Conservation (phyloP, 2,329 filamentous ascomycete species). For the Paraphoma sp. region DNA sequence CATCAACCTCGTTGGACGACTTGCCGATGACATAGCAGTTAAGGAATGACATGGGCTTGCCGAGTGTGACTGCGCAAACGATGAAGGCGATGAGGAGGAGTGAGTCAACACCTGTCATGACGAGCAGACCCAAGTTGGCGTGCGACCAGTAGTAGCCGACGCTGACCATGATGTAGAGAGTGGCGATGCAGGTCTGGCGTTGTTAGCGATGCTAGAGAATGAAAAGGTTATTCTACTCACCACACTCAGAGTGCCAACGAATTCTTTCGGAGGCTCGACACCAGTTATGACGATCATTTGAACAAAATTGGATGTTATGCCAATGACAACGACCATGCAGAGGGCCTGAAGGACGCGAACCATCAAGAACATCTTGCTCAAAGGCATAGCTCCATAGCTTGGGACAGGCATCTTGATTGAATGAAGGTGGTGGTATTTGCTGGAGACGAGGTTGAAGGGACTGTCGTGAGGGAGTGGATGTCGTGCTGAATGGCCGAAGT, state of each 20-base stretch:
- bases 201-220: slow-evolving; percentile 7
- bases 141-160: slow-evolving; percentile 84
- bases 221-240: slow-evolving; percentile 60
- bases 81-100: slow-evolving; percentile 78
- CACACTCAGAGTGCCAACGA: slow-evolving; percentile 80
- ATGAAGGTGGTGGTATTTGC: slow-evolving; percentile 5
- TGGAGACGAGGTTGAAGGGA: slow-evolving; percentile 10
- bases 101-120: slow-evolving; percentile 71
- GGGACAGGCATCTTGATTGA: slow-evolving; percentile 59
- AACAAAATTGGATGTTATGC: slow-evolving; percentile 83
- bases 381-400: slow-evolving; percentile 68
- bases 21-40: slow-evolving; percentile 68
- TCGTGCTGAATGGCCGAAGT: slow-evolving; percentile 25
- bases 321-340: slow-evolving; percentile 77
- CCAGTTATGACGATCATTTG: slow-evolving; percentile 72
- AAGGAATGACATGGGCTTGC: slow-evolving; percentile 80
- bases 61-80: slow-evolving; percentile 77
- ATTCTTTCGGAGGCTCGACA: slow-evolving; percentile 70
- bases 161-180: slow-evolving; percentile 72
- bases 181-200: slow-evolving; percentile 75
- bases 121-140: slow-evolving; percentile 76
- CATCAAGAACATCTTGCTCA: slow-evolving; percentile 79
- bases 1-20: slow-evolving; percentile 52
- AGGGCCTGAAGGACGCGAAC: slow-evolving; percentile 74
- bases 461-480: slow-evolving; percentile 24